A percentile compares a stretch with the other conserved stretches of the same genome.
phyloP scores from a whole-genome alignment of 441 rosid genomes.

The Manihot esculenta region DNA sequence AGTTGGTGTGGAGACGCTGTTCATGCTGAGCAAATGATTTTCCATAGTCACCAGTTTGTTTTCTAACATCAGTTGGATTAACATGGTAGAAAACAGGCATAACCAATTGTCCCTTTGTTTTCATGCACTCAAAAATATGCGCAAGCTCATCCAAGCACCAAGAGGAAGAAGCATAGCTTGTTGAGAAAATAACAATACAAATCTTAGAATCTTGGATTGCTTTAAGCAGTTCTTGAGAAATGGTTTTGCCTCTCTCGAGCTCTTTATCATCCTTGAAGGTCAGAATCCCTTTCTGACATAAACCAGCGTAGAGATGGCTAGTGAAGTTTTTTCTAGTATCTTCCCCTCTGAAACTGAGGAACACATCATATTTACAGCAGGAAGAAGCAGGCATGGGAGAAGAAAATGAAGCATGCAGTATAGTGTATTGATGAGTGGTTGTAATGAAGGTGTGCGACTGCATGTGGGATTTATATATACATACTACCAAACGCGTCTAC shows the following conservation, averaged over 20 bases:
- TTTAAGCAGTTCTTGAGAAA: constrained; percentile 6
- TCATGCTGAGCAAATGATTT: neutral
- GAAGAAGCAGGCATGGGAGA: neutral
- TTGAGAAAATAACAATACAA: neutral
- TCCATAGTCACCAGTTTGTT: neutral
- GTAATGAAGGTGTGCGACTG: too few relatives aligned
- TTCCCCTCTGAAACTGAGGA: constrained; percentile 13
- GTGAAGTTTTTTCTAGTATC: constrained; percentile 4
- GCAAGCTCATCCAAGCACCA: constrained; percentile 14
- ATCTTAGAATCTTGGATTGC: constrained; percentile 3
- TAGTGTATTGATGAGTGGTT: too few relatives aligned
- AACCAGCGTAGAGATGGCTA: constrained; percentile 3
- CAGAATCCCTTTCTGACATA: neutral
- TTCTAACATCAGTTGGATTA: neutral
- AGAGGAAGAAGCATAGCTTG: constrained; percentile 1
- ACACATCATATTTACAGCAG: neutral
- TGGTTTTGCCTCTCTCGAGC: constrained; percentile 10
- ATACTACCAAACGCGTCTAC: neutral
- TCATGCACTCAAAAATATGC: neutral
- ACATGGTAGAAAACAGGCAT: constrained; percentile 8
- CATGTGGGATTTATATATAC: neutral
- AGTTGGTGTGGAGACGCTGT: too few relatives aligned
- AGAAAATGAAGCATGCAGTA: neutral
- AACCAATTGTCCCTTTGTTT: neutral
- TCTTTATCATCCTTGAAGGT: constrained; percentile 3